Conservation (phyloP, 192 early-diverging fungal genomes). For the Entrophospora sp. region DNA sequence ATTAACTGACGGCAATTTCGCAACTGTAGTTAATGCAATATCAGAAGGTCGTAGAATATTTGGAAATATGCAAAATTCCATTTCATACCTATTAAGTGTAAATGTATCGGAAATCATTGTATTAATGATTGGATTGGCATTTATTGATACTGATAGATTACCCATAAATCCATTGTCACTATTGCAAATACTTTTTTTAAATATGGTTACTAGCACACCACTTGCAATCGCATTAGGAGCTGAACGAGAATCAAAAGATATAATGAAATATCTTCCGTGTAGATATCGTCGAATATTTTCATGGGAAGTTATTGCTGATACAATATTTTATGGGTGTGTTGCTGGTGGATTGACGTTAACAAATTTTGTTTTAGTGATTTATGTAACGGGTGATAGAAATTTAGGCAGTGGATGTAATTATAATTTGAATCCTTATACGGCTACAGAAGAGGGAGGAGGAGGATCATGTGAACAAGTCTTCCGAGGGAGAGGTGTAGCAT, state of each 20-base stretch:
- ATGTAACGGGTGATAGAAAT: slow-evolving; percentile 50
- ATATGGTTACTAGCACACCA: slow-evolving; percentile 73
- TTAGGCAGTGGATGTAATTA: slow-evolving; percentile 47
- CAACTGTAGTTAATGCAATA: slow-evolving; percentile 69
- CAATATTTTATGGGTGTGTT: slow-evolving; percentile 54
- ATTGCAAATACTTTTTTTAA: slow-evolving; percentile 72
- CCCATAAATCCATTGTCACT: slow-evolving; percentile 72
- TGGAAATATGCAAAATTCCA: slow-evolving; percentile 65
- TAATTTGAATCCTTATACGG: not conserved
- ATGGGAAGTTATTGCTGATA: slow-evolving; percentile 55
- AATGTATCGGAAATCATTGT: slow-evolving; percentile 72
- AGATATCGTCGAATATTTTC: slow-evolving; percentile 56
- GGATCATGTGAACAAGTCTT: slow-evolving; percentile 49
- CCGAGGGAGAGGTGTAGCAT: slow-evolving; percentile 62
- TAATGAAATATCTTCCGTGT: slow-evolving; percentile 68
- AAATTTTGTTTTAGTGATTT: slow-evolving; percentile 57
- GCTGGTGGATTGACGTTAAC: slow-evolving; percentile 56
- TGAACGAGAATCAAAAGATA: slow-evolving; percentile 51
- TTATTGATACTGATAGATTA: slow-evolving; percentile 46
- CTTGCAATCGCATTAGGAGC: slow-evolving; percentile 70
- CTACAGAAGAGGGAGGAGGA: too few species aligned
- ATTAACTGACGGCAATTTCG: slow-evolving; percentile 72
- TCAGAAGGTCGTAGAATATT: slow-evolving; percentile 78
- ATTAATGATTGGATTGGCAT: slow-evolving; percentile 63
- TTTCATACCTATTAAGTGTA: slow-evolving; percentile 56